These are phyloP conservation scores for Kitagawia praeruptora DNA, from an alignment of 129 eudicot species.

Conservation along the genomic window DNA sequence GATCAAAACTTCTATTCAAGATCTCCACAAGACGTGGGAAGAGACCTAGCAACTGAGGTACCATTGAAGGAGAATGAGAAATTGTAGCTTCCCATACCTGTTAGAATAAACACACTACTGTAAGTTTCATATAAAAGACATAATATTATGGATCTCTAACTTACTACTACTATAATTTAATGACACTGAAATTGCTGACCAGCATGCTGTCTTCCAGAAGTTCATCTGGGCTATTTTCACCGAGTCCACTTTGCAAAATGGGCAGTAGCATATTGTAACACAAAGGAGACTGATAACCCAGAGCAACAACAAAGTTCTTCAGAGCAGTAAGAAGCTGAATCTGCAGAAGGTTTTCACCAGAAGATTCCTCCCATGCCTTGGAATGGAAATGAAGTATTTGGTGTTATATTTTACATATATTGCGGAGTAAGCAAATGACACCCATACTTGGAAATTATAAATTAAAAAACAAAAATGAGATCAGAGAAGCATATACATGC, in stretches of 20 bases:
- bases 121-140: background rate
- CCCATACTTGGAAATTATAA: no score
- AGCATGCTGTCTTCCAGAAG: constrained; percentile 91
- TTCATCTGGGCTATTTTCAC: constrained; percentile 81
- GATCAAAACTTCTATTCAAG: constrained; percentile 83
- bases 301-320: constrained; percentile 81
- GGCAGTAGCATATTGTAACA: constrained; percentile 74
- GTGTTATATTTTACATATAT: background rate
- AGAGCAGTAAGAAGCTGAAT: constrained; percentile 90
- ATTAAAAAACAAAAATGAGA: background rate
- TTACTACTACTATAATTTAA: background rate
- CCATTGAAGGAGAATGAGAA: constrained; percentile 75
- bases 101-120: constrained; percentile 18
- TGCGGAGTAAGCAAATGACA: no score
- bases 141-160: background rate
- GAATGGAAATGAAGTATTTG: background rate
- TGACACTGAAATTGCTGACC: constrained; percentile 31
- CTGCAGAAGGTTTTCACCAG: constrained; percentile 90
- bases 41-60: constrained; percentile 55
- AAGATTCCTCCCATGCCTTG: constrained; percentile 96
- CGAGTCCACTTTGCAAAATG: constrained; percentile 59
- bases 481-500: background rate
- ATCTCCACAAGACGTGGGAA: constrained; percentile 86
- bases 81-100: constrained; percentile 98
- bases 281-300: constrained; percentile 78